A percentile compares a stretch with the other conserved stretches of the same genome.
Conservation (phyloP, 2,329 filamentous ascomycete genomes). For the Sclerotinia borealis region DNA sequence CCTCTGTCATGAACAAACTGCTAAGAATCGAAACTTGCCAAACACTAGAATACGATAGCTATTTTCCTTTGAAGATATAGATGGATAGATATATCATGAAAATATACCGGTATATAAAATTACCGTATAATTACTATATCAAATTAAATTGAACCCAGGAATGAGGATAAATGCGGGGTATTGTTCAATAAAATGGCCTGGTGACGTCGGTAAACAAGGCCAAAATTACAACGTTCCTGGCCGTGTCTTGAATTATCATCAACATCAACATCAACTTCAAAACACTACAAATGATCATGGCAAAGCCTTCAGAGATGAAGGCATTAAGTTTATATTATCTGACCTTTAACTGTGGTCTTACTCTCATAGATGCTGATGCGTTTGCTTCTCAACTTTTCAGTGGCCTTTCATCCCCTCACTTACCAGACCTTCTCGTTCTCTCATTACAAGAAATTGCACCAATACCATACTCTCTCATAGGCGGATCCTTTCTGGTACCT, state of each 20-base stretch:
- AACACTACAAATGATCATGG: not conserved
- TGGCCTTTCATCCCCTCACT: conserved; percentile 45
- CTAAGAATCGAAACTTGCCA: not conserved
- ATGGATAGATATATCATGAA: too few species aligned
- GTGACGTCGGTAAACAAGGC: not conserved
- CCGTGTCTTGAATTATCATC: not conserved
- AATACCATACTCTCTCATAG: conserved; percentile 76
- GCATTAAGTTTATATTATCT: conserved; percentile 67
- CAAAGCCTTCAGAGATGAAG: conserved; percentile 1
- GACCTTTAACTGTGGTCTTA: conserved; percentile 84
- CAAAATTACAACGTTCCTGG: not conserved
- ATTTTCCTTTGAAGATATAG: not conserved
- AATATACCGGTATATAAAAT: too few species aligned
- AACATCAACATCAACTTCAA: not conserved
- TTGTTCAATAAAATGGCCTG: not conserved
- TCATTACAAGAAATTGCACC: conserved; percentile 86
- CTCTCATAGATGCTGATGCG: conserved; percentile 58
- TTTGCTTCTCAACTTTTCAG: conserved; percentile 67
- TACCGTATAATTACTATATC: not conserved
- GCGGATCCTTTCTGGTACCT: conserved; percentile 67
- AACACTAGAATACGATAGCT: not conserved
- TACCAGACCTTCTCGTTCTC: conserved; percentile 62
- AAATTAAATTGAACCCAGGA: not conserved
- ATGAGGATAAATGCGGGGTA: not conserved
- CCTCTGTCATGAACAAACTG: not conserved